A percentile compares a stretch with the other conserved stretches of the same genome.
phyloP scores from a whole-genome alignment of 306 rosid species.

The Trifolium repens region DNA sequence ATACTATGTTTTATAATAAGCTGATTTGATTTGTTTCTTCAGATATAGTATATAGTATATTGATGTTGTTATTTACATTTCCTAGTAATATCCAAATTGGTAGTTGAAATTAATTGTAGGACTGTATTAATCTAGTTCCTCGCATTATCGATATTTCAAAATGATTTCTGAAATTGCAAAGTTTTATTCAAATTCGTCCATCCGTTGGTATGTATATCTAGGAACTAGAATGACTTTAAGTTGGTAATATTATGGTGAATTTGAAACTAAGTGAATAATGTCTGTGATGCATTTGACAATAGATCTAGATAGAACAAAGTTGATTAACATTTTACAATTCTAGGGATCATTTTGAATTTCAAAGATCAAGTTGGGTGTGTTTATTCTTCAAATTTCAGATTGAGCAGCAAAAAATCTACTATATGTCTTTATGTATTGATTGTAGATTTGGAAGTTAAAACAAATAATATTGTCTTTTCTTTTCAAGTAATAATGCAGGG shows the following conservation, averaged over 20 bases:
- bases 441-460: conserved; percentile 33
- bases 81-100: neutral
- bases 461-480: conserved; percentile 35
- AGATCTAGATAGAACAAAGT: neutral
- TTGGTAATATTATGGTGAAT: neutral
- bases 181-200: neutral
- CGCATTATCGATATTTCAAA: neutral
- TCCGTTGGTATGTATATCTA: too few relatives aligned
- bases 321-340: neutral
- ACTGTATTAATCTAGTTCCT: neutral
- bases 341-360: neutral
- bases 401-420: too few relatives aligned
- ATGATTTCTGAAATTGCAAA: neutral
- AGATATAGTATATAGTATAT: too few relatives aligned
- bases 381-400: too few relatives aligned
- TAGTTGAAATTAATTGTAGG: neutral
- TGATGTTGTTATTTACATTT: neutral
- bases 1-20: neutral
- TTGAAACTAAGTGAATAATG: neutral
- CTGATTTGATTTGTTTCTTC: neutral
- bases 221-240: too few relatives aligned
- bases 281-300: too few relatives aligned
- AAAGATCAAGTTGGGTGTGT: too few relatives aligned
- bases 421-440: neutral
- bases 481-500: conserved; percentile 85